phyloP scores from a whole-genome alignment of 805 yeast species.

The Grigorovia transvaalensis region DNA sequence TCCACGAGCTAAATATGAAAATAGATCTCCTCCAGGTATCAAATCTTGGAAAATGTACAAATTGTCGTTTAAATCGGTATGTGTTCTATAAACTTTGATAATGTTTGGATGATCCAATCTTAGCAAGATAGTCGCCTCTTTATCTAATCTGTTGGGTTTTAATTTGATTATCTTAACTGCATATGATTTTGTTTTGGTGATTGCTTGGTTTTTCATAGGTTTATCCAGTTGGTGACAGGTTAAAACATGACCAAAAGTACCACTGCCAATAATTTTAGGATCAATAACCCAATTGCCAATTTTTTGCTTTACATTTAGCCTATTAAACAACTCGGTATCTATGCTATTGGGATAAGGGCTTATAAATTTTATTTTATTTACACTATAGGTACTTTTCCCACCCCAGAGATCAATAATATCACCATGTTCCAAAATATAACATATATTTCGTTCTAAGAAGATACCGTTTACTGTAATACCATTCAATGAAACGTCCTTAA shows the following conservation, averaged over 20 bases:
- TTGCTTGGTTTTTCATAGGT: neutral
- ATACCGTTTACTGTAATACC: slow-evolving; percentile 39
- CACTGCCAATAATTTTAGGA: slow-evolving; percentile 38
- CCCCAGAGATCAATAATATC: slow-evolving; percentile 34
- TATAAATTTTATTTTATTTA: too few species aligned
- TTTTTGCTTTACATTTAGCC: slow-evolving; percentile 13
- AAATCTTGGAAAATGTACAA: slow-evolving; percentile 41
- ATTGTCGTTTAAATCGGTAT: slow-evolving; percentile 15
- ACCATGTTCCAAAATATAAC: slow-evolving; percentile 28
- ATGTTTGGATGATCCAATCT: slow-evolving; percentile 39
- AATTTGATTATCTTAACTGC: slow-evolving; percentile 41
- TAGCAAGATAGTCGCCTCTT: slow-evolving; percentile 36
- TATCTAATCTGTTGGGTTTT: slow-evolving; percentile 22
- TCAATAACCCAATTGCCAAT: slow-evolving; percentile 34
- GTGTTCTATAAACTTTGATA: slow-evolving; percentile 35
- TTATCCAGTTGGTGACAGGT: slow-evolving; percentile 7
- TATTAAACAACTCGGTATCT: slow-evolving; percentile 1
- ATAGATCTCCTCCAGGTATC: slow-evolving; percentile 49
- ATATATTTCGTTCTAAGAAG: slow-evolving; percentile 24
- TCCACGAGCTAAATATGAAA: slow-evolving; percentile 41
- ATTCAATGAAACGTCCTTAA: slow-evolving; percentile 42
- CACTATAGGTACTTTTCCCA: neutral
- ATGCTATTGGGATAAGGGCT: neutral
- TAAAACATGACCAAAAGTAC: slow-evolving; percentile 48
- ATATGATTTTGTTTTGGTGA: slow-evolving; percentile 22